Evolutionary conservation across 257 asterid genomes (phyloP), one percentile per base, ranked within the genome.

Genomic region (Handroanthus guayacan): DNA sequence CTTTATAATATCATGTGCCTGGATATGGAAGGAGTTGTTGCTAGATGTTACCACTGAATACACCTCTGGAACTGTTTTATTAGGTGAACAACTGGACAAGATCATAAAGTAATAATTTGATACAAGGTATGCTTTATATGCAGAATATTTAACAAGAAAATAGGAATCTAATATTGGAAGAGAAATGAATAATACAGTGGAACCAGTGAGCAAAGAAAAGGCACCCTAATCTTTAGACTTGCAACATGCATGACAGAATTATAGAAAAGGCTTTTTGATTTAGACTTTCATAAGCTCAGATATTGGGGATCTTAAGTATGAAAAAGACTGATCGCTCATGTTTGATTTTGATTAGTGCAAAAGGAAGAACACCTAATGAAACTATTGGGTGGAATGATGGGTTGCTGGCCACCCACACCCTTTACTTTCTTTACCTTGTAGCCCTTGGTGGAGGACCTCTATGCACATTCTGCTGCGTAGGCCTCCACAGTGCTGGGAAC

Each of bases 1-100:
- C 65, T 20, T 62, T 16, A 39, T 36, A 14, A 16, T 16, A 66
- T 74, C 62, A 70, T 54, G 34, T 48, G 45, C 20, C 52, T 71
- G 78, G 73, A 57, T 65, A 57, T 50, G 64, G 39, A 45, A 67
- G 75, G 75, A 66, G 56, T 25, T 1, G 31, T 25, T 25, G 31
- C 67, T 68, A 37, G 63, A 69, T 52, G 41, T 48, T 39, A 36
- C 18, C 66, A 18, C 43, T 31, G 43, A 62, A 61, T 51, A 17
- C 71, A 73, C 61, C 39, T 47, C 14, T 39, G 18, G 9, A 8
- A 20, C 65, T 16, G 65, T 4, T 52, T 61, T 70, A 69, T 37
- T 38, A 70, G 62, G 68, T 37, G 7, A 41, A 66, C 56, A 56
- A 66, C 43, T n/a, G 13, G 56, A 39, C 25, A 44, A 31, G 62